phyloP scores from a whole-genome alignment of 768 basidiomycete genomes.

The Floccularia luteovirens region DNA sequence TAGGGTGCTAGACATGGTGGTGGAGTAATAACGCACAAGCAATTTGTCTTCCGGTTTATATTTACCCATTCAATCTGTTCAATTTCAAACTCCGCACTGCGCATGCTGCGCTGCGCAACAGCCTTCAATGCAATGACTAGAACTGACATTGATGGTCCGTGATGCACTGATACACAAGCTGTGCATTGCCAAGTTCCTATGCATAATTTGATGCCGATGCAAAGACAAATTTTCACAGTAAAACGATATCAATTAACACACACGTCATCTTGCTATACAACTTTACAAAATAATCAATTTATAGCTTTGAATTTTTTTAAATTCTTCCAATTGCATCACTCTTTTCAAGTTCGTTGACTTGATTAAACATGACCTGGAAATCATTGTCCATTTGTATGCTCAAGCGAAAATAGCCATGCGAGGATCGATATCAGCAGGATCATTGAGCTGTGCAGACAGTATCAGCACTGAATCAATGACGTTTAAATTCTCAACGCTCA shows the following conservation, averaged over 20 bases:
- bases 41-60: constrained; percentile 5
- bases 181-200: no score
- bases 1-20: constrained; percentile 37
- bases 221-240: no score
- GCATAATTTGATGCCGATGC: no score
- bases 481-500: constrained; percentile 21
- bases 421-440: constrained; percentile 62
- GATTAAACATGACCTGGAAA: no score
- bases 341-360: no score
- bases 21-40: constrained; percentile 6
- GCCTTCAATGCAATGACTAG: not conserved
- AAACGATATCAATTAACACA: no score
- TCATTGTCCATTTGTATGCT: no score
- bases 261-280: not conserved
- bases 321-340: not conserved
- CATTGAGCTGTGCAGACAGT: constrained; percentile 42
- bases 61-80: constrained; percentile 2
- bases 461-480: constrained; percentile 5
- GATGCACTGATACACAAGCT: no score
- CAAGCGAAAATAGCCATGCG: constrained; percentile 67
- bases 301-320: constrained; percentile 2
- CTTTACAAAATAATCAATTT: constrained; percentile 1
- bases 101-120: constrained; percentile 19
- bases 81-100: constrained; percentile 37
- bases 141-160: no score